These are phyloP conservation scores for Penicillium sp. DNA, from an alignment of 2,329 filamentous ascomycete species.

Conservation along the genomic window DNA sequence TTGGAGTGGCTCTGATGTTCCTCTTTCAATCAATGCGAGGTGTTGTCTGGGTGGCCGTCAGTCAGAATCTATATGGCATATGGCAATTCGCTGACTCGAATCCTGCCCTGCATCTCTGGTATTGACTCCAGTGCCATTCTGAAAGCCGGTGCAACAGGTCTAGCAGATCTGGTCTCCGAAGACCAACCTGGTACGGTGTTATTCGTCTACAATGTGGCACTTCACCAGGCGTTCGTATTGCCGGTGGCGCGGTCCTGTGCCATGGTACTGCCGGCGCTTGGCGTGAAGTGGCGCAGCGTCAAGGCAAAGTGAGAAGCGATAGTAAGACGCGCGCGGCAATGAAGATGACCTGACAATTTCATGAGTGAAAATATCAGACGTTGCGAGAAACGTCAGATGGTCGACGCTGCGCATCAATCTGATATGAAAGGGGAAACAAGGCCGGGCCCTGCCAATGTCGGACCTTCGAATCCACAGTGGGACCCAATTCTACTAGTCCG, in stretches of 20 bases:
- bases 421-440: not conserved
- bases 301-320: slow-evolving; percentile 9
- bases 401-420: not conserved
- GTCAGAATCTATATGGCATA: slow-evolving; percentile 16
- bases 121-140: slow-evolving; percentile 11
- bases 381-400: not conserved
- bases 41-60: slow-evolving; percentile 18
- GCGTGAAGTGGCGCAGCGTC: slow-evolving; percentile 16
- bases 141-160: slow-evolving; percentile 13
- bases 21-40: slow-evolving; percentile 20
- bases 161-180: slow-evolving; percentile 7
- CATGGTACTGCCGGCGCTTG: slow-evolving; percentile 10
- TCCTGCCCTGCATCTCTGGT: slow-evolving; percentile 9
- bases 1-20: slow-evolving; percentile 20
- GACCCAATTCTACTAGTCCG: not conserved
- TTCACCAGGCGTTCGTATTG: slow-evolving; percentile 15
- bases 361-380: not conserved
- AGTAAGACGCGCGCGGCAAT: not conserved
- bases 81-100: slow-evolving; percentile 10
- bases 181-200: slow-evolving; percentile 14
- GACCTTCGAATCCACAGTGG: not conserved
- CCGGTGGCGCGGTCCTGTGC: slow-evolving; percentile 12
- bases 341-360: not conserved
- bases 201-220: slow-evolving; percentile 14
- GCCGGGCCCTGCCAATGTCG: too few species aligned